Conservation (phyloP, 2,329 filamentous ascomycete genomes). For the Colletotrichum liaoningense region DNA sequence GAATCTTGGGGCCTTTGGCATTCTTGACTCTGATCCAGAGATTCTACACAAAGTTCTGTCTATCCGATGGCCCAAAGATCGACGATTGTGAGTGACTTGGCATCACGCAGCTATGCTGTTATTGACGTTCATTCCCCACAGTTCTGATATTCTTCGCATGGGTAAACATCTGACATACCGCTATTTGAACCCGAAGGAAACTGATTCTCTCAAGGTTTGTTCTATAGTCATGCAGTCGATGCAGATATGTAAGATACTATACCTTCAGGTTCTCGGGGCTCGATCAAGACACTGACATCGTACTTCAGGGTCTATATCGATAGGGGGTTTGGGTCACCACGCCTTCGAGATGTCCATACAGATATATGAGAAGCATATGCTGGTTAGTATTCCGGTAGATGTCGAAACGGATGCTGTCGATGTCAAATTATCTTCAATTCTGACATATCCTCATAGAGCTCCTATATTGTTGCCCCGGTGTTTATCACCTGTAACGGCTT, state of each 20-base stretch:
- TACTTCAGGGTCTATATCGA: constrained; percentile 39
- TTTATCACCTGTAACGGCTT: constrained; percentile 48
- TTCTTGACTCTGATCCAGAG: constrained; percentile 41
- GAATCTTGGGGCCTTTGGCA: constrained; percentile 40
- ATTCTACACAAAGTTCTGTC: constrained; percentile 39
- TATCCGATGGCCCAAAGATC: constrained; percentile 32
- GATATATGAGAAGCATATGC: constrained; percentile 36
- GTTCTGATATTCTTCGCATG: constrained; percentile 40
- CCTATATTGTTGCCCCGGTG: constrained; percentile 42
- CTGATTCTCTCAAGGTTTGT: neutral
- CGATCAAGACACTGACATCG: neutral
- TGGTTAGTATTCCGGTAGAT: constrained; percentile 31
- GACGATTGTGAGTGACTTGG: constrained; percentile 34
- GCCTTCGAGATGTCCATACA: constrained; percentile 42
- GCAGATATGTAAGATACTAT: constrained; percentile 37
- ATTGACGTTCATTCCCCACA: neutral
- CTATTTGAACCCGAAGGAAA: neutral
- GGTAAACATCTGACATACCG: constrained; percentile 14
- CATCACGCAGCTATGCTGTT: neutral
- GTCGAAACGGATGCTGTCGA: no score
- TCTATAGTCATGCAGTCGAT: constrained; percentile 39
- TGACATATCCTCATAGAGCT: constrained; percentile 31
- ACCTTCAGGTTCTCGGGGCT: neutral
- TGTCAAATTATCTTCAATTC: no score
- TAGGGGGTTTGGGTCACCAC: constrained; percentile 42